phyloP scores from a whole-genome alignment of 129 eudicot species.

The Solidago caesia region DNA sequence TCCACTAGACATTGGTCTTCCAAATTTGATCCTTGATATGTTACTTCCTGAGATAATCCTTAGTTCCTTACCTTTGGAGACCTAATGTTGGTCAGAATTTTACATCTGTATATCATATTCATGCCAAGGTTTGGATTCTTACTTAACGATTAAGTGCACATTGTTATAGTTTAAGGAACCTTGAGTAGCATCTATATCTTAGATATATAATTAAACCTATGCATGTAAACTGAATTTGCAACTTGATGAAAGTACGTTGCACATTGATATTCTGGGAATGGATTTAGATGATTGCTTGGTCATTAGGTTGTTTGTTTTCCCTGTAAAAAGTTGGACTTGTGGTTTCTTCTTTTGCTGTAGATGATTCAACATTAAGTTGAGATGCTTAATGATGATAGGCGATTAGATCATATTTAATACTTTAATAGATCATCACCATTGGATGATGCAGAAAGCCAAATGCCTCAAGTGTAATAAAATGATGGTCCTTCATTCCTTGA shows the following conservation, averaged over 20 bases:
- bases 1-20: background rate
- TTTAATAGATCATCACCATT: too few relatives aligned
- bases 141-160: background rate
- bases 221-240: too few relatives aligned
- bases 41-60: background rate
- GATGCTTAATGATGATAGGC: too few relatives aligned
- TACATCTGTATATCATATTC: background rate
- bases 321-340: too few relatives aligned
- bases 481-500: background rate
- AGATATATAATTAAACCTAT: too few relatives aligned
- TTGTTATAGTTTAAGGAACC: background rate
- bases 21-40: background rate
- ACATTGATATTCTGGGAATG: too few relatives aligned
- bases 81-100: background rate
- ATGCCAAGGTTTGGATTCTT: background rate
- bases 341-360: too few relatives aligned
- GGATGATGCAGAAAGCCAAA: background rate
- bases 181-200: background rate
- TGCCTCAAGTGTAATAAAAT: background rate
- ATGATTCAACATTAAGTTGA: too few relatives aligned
- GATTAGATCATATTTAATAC: too few relatives aligned
- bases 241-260: too few relatives aligned
- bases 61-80: background rate
- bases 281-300: too few relatives aligned
- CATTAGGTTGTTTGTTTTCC: too few relatives aligned